Evolutionary conservation across 306 rosid species (phyloP), one percentile per base, ranked within the genome.

Genomic region (Bauhinia variegata): DNA sequence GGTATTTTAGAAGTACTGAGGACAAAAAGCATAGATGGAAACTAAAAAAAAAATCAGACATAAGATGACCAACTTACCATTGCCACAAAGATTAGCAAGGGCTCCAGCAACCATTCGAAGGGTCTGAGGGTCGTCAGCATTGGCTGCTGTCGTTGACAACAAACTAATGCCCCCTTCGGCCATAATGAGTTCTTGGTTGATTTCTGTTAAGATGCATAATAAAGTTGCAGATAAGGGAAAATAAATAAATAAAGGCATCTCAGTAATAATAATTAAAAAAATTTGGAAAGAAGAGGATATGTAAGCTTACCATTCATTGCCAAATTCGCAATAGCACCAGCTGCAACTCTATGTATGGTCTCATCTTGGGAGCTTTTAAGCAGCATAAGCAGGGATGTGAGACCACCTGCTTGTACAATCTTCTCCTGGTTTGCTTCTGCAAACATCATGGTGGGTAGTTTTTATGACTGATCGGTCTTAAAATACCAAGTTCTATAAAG

Each of bases 101-200:
- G 99, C 99, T 52, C 99, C 99, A 49, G 99, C 99, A 72, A 95
- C 84, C 99, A 95, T 95, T 54, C 99, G 81, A 63, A 95, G 97
- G 6, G 99, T 95, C 75, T 95, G 99, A 67, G 99, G 95, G 78
- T 95, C 99, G 65, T 87, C 92, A 49, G 97, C 97, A 46, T 80
- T 82, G 41, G 88, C 79, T 43, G 97, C 99, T 15, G 97, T 84
- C 82, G 69, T 79, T 52, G 99, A 81, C 70, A 95, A 76, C 72
- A 95, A 85, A 79, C 84, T 78, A 66, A 95, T 88, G 74, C 99
- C 99, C 67, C 97, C 97, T 86, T 91, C 95, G 70, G 84, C 75
- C 97, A 95, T 91, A 70, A 95, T 95, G 61, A 90, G 95, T 82
- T 95, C 99, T 83, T 95, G 99, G 75, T 95, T 95, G 89, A 83